Evolutionary conservation across 257 asterid species (phyloP).

Genomic region (Fraxinus anomala): DNA sequence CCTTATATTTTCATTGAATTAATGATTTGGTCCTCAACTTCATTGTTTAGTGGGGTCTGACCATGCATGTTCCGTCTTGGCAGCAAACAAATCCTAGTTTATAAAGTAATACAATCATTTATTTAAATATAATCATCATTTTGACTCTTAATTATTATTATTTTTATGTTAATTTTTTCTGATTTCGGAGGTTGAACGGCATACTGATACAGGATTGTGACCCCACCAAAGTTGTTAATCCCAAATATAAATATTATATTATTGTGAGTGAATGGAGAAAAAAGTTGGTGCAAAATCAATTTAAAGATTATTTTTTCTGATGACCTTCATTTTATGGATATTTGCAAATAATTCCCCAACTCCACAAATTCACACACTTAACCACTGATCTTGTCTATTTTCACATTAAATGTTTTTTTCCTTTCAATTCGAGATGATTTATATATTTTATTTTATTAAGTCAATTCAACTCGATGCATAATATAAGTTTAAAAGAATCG

Average conservation of each 20-base stretch:
- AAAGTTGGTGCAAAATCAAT: neutral
- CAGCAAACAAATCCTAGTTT: conserved; percentile 21
- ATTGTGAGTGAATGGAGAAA: neutral
- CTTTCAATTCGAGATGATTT: too few species aligned
- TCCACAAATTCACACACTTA: too few species aligned
- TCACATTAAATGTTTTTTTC: too few species aligned
- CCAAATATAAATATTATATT: neutral
- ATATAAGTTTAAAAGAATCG: too few species aligned
- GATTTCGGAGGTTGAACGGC: conserved; percentile 25
- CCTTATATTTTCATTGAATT: conserved; percentile 20
- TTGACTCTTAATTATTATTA: neutral
- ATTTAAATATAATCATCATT: conserved; percentile 16
- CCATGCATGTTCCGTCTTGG: conserved; percentile 17
- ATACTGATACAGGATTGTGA: neutral
- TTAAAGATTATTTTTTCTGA: neutral
- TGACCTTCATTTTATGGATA: neutral
- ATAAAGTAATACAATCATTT: neutral
- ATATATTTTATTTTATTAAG: too few species aligned
- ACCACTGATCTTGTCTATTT: too few species aligned
- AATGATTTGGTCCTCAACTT: conserved; percentile 33
- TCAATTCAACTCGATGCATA: too few species aligned
- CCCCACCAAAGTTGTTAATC: conserved; percentile 18
- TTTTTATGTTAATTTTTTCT: neutral
- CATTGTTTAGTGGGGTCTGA: conserved; percentile 32
- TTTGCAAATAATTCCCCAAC: neutral